Evolutionary conservation across 805 yeast species (phyloP).

Genomic region (Cyberlindnera euphorbiae): DNA sequence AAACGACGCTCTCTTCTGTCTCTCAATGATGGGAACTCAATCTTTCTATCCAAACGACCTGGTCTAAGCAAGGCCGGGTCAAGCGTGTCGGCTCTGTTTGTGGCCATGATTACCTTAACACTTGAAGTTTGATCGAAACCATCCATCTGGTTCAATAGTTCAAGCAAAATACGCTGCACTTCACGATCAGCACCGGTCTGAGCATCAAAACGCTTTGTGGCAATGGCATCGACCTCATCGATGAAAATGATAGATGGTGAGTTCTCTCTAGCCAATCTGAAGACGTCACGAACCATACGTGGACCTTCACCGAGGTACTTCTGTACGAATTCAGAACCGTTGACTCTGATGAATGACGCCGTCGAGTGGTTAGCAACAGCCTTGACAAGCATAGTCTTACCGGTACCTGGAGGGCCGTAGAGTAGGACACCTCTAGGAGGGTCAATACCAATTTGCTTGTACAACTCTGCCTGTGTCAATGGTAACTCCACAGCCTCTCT

Average conservation of each 20-base stretch:
- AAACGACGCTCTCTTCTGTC: slow-evolving; percentile 98
- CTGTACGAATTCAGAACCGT: slow-evolving; percentile 97
- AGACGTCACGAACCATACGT: slow-evolving; percentile 98
- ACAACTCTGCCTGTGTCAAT: slow-evolving; percentile 89
- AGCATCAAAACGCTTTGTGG: slow-evolving; percentile 98
- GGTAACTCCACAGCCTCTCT: slow-evolving; percentile 98
- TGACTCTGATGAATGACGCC: slow-evolving; percentile 93
- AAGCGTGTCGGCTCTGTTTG: slow-evolving; percentile 97
- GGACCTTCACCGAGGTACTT: slow-evolving; percentile 99
- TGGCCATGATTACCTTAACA: slow-evolving; percentile 98
- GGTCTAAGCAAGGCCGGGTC: slow-evolving; percentile 98
- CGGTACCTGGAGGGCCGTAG: slow-evolving; percentile 99
- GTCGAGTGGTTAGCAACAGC: slow-evolving; percentile 97
- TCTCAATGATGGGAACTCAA: slow-evolving; percentile 92
- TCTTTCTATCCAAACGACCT: slow-evolving; percentile 96
- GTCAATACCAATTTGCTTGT: slow-evolving; percentile 96
- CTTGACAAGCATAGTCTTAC: slow-evolving; percentile 97
- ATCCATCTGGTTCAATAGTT: slow-evolving; percentile 96
- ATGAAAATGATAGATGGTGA: slow-evolving; percentile 96
- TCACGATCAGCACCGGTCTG: slow-evolving; percentile 99
- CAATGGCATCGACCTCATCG: slow-evolving; percentile 98
- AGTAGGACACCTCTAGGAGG: slow-evolving; percentile 97
- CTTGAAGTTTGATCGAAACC: slow-evolving; percentile 95
- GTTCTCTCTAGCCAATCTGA: slow-evolving; percentile 94
- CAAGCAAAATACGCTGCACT: slow-evolving; percentile 95